A percentile compares a stretch with the other conserved stretches of the same genome.
These are phyloP conservation scores for Brassica napus DNA, from an alignment of 345 rosid genomes.

Conservation along the genomic window Da-Ae NC_063443.1:799501-800000, in stretches of 20 bases:
- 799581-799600: constrained; percentile 70
- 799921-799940: constrained; percentile 6
- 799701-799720: neutral
- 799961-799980: constrained; percentile 1
- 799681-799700: constrained; percentile 1
- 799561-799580: constrained; percentile 74
- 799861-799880: constrained; percentile 3
- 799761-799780: neutral
- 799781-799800: neutral
- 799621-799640: neutral
- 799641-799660: neutral
- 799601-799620: neutral
- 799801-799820: constrained; percentile 7
- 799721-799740: neutral
- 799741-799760: constrained; percentile 1
- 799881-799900: neutral
- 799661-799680: neutral
- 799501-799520: constrained; percentile 59
- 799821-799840: neutral
- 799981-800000: constrained; percentile 11
- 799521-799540: constrained; percentile 50
- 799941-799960: neutral
- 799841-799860: constrained; percentile 3
- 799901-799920: constrained; percentile 4
- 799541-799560: constrained; percentile 14